Base-by-base conservation (phyloP, 2,329 filamentous ascomycete species). In the Fusarium irregulare region DNA sequence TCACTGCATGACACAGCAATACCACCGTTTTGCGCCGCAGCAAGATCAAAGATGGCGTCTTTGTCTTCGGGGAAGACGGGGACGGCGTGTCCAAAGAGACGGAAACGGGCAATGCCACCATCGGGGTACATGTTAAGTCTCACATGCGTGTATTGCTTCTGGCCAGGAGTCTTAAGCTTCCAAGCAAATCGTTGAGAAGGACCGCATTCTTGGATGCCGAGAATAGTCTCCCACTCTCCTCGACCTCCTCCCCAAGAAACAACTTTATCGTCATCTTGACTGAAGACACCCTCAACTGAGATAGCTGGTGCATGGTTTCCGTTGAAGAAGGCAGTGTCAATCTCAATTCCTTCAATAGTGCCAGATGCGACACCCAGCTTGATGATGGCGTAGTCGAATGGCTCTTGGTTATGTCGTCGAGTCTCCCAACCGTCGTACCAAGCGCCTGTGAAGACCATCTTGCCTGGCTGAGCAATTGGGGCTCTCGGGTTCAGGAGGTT, bases 51-150 rank as follows among this genome's bases (percentile, higher is more conserved):
- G 21, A 93, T 83, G 62, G 87, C 89, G 9, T 87, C 84, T 27
- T 83, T 81, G 74, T 92, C 87, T 27, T 87, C 83, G 2, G 92
- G 92, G 76, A 94, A 93, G 3, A 95, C 90, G 7, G 92, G 92
- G 2, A 93, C 87, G 2, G 91, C 92, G 66, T 89, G 86, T 8
- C 93, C 93, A 76, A 91, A 94, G 2, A 95, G 86, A 23, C 92
- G 86, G 82, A 95, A 94, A 54, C 93, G 84, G 41, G 92, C 92
- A 75, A 96, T 95, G 50, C 93, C 93, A 50, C 93, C 93, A 76
- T 96, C 93, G 1, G 93, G 92, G 77, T 93, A 94, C 93, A 94
- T 94, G 78, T 93, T 92, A 58, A 96, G 83, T 34, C 92, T 84
- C 42, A 94, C 91, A 78, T 96, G 92, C 0, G 92, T 94, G 80